phyloP scores from a whole-genome alignment of 345 rosid genomes.

The Acer yangbiense region DNA sequence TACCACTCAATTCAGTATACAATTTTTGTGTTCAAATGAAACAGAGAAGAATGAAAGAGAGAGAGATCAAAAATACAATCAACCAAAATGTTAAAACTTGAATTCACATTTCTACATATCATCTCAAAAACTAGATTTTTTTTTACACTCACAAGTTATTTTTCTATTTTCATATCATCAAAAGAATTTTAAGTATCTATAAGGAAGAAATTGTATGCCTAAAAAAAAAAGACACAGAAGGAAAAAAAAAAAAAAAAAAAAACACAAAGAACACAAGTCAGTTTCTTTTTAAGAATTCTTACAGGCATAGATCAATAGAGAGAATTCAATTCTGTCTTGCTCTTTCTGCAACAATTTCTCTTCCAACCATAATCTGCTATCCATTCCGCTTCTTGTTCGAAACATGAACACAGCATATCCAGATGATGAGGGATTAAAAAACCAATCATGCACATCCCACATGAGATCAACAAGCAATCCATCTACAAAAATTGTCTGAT shows the following conservation, averaged over 20 bases:
- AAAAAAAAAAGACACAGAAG: background rate
- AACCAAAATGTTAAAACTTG: background rate
- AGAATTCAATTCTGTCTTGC: slow-evolving; percentile 68
- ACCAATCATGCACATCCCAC: slow-evolving; percentile 99
- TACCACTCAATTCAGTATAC: background rate
- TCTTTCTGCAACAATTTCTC: slow-evolving; percentile 61
- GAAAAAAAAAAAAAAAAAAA: background rate
- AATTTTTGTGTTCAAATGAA: background rate
- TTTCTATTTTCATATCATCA: slow-evolving; percentile 21
- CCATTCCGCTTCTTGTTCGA: slow-evolving; percentile 75
- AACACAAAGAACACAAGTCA: slow-evolving; percentile 7
- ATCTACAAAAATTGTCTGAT: slow-evolving; percentile 81
- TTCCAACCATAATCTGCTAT: slow-evolving; percentile 72
- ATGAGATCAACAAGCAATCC: slow-evolving; percentile 79
- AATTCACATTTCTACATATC: slow-evolving; percentile 27
- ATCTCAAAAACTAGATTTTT: slow-evolving; percentile 21
- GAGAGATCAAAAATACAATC: slow-evolving; percentile 1
- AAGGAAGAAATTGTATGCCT: slow-evolving; percentile 23
- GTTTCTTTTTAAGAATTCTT: slow-evolving; percentile 45
- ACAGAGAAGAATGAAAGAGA: background rate
- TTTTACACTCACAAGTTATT: slow-evolving; percentile 6
- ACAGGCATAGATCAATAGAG: slow-evolving; percentile 77
- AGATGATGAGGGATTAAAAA: slow-evolving; percentile 52
- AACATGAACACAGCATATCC: slow-evolving; percentile 90
- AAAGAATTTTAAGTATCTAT: slow-evolving; percentile 38